Conservation (phyloP, 192 early-diverging fungal species). For the Phlyctochytrium planicorne region DNA sequence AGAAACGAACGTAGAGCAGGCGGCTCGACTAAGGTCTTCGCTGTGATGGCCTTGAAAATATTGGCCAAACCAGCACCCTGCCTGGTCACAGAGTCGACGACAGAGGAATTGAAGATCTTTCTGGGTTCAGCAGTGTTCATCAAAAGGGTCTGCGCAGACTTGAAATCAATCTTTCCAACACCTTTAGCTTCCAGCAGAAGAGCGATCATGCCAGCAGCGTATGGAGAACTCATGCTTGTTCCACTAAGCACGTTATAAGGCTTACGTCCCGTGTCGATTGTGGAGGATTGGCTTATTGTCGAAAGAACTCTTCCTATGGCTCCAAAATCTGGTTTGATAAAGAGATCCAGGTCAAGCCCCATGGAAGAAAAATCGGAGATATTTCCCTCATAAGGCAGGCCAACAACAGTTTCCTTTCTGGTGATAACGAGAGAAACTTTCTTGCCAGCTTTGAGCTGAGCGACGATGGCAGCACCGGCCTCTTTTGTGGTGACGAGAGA, state of each 20-base stretch:
- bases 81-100: slow-evolving; percentile 3
- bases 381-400: slow-evolving; percentile 53
- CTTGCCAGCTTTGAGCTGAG: slow-evolving; percentile 32
- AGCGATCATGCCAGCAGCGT: slow-evolving; percentile 70
- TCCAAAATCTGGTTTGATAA: slow-evolving; percentile 54
- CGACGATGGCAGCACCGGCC: slow-evolving; percentile 23
- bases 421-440: slow-evolving; percentile 31
- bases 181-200: slow-evolving; percentile 50
- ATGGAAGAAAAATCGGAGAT: slow-evolving; percentile 71
- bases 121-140: slow-evolving; percentile 12
- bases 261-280: slow-evolving; percentile 39
- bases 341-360: slow-evolving; percentile 70
- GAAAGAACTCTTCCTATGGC: slow-evolving; percentile 42
- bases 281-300: slow-evolving; percentile 23
- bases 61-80: slow-evolving; percentile 60
- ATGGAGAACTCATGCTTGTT: slow-evolving; percentile 81
- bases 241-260: slow-evolving; percentile 45
- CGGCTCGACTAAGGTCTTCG: slow-evolving; percentile 38
- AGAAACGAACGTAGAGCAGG: slow-evolving; percentile 24
- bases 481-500: slow-evolving; percentile 11
- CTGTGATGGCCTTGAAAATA: slow-evolving; percentile 38
- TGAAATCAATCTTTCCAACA: slow-evolving; percentile 12
- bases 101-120: slow-evolving; percentile 19
- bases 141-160: slow-evolving; percentile 25
- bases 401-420: slow-evolving; percentile 39